These are phyloP conservation scores for Orbilia quercus DNA, from an alignment of 2,329 filamentous ascomycete species.

Conservation along the genomic window DNA sequence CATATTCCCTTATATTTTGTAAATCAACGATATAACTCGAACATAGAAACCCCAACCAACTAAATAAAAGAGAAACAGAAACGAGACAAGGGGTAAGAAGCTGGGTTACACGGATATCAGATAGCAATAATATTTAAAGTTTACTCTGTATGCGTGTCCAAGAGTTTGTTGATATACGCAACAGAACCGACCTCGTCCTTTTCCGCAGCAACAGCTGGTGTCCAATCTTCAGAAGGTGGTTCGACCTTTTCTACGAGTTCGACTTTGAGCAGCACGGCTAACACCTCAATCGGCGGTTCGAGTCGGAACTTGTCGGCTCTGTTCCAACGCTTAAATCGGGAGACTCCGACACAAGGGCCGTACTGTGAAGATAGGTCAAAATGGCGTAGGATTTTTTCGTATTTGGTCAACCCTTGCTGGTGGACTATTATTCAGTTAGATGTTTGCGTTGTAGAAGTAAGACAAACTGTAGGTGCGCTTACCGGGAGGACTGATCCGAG, in stretches of 20 bases:
- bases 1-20: too few species aligned
- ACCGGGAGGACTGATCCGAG: conserved; percentile 73
- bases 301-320: conserved; percentile 84
- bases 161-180: conserved; percentile 33
- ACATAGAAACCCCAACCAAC: not conserved
- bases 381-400: conserved; percentile 88
- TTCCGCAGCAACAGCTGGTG: conserved; percentile 10
- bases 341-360: conserved; percentile 88
- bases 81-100: not conserved
- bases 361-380: conserved; percentile 93
- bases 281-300: conserved; percentile 87
- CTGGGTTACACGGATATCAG: too few species aligned
- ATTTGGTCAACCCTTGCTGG: conserved; percentile 75
- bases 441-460: not conserved
- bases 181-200: conserved; percentile 29
- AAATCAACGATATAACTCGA: too few species aligned
- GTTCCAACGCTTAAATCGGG: conserved; percentile 85
- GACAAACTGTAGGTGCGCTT: conserved; percentile 6
- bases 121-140: not conserved
- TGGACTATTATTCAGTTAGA: conserved; percentile 69
- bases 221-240: conserved; percentile 27
- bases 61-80: not conserved
- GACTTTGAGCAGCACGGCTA: conserved; percentile 83
- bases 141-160: conserved; percentile 39
- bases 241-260: conserved; percentile 62